A percentile compares a stretch with the other conserved stretches of the same genome.
Evolutionary conservation across 768 basidiomycete genomes (phyloP).

Genomic region (Agrocybe chaxingu): DNA sequence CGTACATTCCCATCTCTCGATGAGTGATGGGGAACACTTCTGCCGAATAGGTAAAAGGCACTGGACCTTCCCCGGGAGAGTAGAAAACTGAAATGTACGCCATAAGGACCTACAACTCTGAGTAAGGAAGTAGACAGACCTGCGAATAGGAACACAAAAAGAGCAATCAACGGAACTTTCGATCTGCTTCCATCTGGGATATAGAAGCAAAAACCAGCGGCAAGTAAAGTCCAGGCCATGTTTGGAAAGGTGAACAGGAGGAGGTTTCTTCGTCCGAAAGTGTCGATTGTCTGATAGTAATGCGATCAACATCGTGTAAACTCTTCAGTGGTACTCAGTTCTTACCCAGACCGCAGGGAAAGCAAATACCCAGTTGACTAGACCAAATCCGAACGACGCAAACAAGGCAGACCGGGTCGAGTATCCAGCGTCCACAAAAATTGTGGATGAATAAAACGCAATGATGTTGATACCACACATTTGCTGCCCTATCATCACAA

Average conservation of each 20-base stretch:
- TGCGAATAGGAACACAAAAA: constrained; percentile 42
- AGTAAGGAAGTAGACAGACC: constrained; percentile 23
- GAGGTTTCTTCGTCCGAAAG: constrained; percentile 73
- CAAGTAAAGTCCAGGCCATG: constrained; percentile 74
- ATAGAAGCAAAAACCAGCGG: constrained; percentile 70
- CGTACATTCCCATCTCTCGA: constrained; percentile 60
- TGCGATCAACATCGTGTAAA: constrained; percentile 29
- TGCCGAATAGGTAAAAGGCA: constrained; percentile 88
- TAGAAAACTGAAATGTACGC: constrained; percentile 47
- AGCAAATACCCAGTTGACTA: constrained; percentile 57
- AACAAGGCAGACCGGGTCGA: constrained; percentile 49
- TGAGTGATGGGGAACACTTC: constrained; percentile 88
- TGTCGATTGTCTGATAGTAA: constrained; percentile 57
- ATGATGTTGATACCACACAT: constrained; percentile 75
- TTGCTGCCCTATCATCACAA: constrained; percentile 69
- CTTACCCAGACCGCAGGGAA: constrained; percentile 57
- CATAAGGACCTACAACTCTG: not conserved
- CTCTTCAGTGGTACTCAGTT: constrained; percentile 28
- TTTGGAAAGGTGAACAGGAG: constrained; percentile 77
- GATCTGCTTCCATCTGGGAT: constrained; percentile 33
- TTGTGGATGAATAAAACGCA: constrained; percentile 74
- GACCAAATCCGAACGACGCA: constrained; percentile 61
- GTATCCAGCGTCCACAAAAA: constrained; percentile 61
- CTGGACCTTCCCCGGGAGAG: constrained; percentile 86
- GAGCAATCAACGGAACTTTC: constrained; percentile 38